phyloP scores from a whole-genome alignment of 345 rosid species.

The Salix exigua region DNA sequence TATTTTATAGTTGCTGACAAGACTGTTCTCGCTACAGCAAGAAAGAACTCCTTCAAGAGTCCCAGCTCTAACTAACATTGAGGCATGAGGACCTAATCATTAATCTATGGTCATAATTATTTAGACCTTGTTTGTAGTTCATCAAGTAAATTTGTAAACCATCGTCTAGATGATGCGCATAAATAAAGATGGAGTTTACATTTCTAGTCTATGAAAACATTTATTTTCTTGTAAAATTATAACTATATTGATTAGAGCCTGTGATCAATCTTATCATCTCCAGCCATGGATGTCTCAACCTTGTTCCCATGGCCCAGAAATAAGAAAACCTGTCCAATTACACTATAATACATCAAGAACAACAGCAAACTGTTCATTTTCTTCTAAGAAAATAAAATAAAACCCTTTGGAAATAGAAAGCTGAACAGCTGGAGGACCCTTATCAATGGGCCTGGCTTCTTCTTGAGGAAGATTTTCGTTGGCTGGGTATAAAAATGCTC shows the following conservation, averaged over 20 bases:
- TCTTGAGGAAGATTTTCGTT: neutral
- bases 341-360: too few species aligned
- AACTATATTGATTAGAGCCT: neutral
- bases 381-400: too few species aligned
- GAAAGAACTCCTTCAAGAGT: conserved; percentile 63
- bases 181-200: conserved; percentile 16
- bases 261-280: neutral
- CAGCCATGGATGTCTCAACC: too few species aligned
- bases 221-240: neutral
- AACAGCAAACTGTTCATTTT: too few species aligned
- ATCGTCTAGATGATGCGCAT: neutral
- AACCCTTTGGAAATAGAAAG: too few species aligned
- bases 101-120: neutral
- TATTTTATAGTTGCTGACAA: conserved; percentile 93
- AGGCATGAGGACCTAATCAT: conserved; percentile 16
- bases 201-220: neutral
- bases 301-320: too few species aligned
- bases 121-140: neutral
- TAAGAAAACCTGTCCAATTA: too few species aligned
- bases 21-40: conserved; percentile 77
- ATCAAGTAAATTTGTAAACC: neutral
- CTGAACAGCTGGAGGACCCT: too few species aligned
- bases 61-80: conserved; percentile 15
- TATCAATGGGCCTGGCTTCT: too few species aligned
- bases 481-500: neutral